phyloP scores from a whole-genome alignment of 306 rosid species.

The Inga laurina region DNA sequence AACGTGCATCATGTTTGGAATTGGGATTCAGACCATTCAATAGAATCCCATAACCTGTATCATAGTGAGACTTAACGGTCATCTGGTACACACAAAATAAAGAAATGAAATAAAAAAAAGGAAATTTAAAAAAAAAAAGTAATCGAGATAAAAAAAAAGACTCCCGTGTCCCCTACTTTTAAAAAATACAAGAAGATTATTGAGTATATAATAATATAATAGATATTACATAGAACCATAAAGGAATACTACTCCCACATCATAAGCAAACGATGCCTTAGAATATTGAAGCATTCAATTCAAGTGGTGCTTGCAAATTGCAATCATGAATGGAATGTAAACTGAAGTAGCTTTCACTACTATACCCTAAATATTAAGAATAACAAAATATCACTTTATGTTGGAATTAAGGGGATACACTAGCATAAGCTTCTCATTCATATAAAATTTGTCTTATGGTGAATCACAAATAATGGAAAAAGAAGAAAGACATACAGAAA shows the following conservation, averaged over 20 bases:
- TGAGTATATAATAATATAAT: too few species aligned
- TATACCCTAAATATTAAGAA: too few species aligned
- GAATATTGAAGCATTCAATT: constrained; percentile 1
- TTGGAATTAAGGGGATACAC: not conserved
- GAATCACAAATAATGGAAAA: not conserved
- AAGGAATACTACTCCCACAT: not conserved
- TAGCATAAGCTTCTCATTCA: not conserved
- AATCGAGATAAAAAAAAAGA: too few species aligned
- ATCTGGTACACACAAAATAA: too few species aligned
- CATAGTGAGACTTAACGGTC: not conserved
- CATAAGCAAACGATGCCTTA: not conserved
- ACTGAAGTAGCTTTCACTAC: not conserved
- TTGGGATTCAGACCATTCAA: too few species aligned
- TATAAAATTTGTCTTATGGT: not conserved
- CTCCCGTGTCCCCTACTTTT: too few species aligned
- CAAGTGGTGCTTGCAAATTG: constrained; percentile 6
- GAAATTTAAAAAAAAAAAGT: too few species aligned
- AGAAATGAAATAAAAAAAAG: too few species aligned
- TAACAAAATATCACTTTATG: not conserved
- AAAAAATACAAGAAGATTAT: too few species aligned
- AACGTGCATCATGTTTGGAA: too few species aligned
- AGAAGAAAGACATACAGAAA: not conserved
- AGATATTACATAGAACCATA: too few species aligned
- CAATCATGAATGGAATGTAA: not conserved
- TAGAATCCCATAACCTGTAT: constrained; percentile 35